Evolutionary conservation across 768 basidiomycete genomes (phyloP).

Genomic region (Lepiota venenata): DNA sequence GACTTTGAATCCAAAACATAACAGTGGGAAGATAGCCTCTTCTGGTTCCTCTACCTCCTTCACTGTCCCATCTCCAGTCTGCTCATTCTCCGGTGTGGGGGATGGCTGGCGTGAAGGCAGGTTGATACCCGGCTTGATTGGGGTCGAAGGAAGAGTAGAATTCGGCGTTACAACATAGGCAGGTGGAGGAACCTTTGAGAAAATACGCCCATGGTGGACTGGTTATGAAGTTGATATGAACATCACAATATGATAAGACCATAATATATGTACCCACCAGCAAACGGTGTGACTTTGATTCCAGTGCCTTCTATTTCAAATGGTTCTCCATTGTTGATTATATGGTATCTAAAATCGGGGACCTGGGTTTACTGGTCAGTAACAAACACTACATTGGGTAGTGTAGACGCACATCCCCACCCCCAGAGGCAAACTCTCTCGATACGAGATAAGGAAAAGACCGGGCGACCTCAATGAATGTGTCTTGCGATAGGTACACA

Average conservation of each 20-base stretch:
- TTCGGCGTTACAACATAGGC: conserved; percentile 38
- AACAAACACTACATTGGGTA: background rate
- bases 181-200: conserved; percentile 37
- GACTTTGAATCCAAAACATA: conserved; percentile 69
- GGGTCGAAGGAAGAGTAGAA: conserved; percentile 33
- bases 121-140: conserved; percentile 27
- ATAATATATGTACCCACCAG: conserved; percentile 37
- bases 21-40: conserved; percentile 49
- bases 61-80: background rate
- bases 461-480: conserved; percentile 61
- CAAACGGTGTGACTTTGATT: conserved; percentile 61
- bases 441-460: conserved; percentile 82
- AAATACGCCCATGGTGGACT: conserved; percentile 78
- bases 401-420: conserved; percentile 58
- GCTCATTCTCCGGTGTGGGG: background rate
- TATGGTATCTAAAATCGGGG: conserved; percentile 80
- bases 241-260: background rate
- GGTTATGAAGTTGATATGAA: background rate
- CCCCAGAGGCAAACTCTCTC: conserved; percentile 74
- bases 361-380: conserved; percentile 40
- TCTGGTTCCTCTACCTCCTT: conserved; percentile 9
- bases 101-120: conserved; percentile 13
- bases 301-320: conserved; percentile 69
- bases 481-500: conserved; percentile 64
- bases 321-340: conserved; percentile 64